A percentile compares a stretch with the other conserved stretches of the same genome.
Conservation (phyloP, 2,329 filamentous ascomycete genomes). For the Cladosporium halotolerans region DNA sequence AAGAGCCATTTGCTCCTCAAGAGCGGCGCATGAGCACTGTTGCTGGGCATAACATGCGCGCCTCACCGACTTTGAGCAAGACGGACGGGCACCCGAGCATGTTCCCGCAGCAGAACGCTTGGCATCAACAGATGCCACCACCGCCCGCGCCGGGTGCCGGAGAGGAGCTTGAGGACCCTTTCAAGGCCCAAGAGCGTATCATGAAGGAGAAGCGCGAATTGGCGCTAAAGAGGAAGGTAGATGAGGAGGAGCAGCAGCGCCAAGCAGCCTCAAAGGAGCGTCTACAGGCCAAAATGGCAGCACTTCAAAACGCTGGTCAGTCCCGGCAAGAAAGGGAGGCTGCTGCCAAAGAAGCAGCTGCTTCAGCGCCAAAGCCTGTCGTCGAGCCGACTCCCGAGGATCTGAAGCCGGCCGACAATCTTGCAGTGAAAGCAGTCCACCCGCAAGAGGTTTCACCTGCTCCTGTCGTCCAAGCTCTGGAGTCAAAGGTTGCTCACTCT, state of each 20-base stretch:
- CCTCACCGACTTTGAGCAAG: slow-evolving; percentile 17
- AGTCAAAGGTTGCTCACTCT: not conserved
- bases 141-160: slow-evolving; percentile 15
- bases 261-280: slow-evolving; percentile 26
- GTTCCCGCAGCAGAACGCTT: slow-evolving; percentile 26
- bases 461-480: not conserved
- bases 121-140: slow-evolving; percentile 29
- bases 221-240: slow-evolving; percentile 21
- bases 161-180: slow-evolving; percentile 48
- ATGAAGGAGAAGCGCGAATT: slow-evolving; percentile 36
- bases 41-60: slow-evolving; percentile 33
- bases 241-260: slow-evolving; percentile 23
- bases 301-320: slow-evolving; percentile 26
- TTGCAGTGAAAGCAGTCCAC: slow-evolving; percentile 10
- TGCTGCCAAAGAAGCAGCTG: slow-evolving; percentile 24
- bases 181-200: slow-evolving; percentile 56
- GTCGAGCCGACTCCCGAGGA: slow-evolving; percentile 13
- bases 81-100: slow-evolving; percentile 16
- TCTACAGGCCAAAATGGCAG: slow-evolving; percentile 30
- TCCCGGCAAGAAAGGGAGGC: slow-evolving; percentile 29
- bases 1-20: slow-evolving; percentile 34
- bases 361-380: slow-evolving; percentile 12
- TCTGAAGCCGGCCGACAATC: slow-evolving; percentile 2
- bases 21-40: slow-evolving; percentile 27
- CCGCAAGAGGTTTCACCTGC: not conserved